phyloP scores from a whole-genome alignment of 2,329 filamentous ascomycete genomes.

The Xylariaceae sp. region DNA sequence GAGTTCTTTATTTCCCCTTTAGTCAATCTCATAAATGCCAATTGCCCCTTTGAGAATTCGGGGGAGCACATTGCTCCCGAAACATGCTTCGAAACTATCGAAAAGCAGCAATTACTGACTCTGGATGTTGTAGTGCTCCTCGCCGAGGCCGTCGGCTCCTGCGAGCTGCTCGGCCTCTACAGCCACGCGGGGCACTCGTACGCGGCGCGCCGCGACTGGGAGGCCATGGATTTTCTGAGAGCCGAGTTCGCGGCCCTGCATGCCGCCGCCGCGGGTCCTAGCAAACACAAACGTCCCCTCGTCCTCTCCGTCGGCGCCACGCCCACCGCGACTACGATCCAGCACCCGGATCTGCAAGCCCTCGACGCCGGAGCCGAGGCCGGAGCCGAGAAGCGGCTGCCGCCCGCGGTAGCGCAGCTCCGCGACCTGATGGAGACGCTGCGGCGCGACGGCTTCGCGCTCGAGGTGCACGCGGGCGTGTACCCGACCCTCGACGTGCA shows the following conservation, averaged over 20 bases:
- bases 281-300: conserved; percentile 32
- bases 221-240: conserved; percentile 60
- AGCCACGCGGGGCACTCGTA: conserved; percentile 76
- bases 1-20: too few species aligned
- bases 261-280: conserved; percentile 40
- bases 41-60: too few species aligned
- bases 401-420: conserved; percentile 41
- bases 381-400: conserved; percentile 28
- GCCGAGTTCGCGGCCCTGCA: conserved; percentile 61
- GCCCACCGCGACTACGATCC: conserved; percentile 69
- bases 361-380: not conserved
- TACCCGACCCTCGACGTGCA: conserved; percentile 79
- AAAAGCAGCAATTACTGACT: too few species aligned
- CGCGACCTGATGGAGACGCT: conserved; percentile 43
- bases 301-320: conserved; percentile 75
- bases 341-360: conserved; percentile 50
- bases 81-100: too few species aligned
- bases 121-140: conserved; percentile 33
- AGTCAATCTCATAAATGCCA: too few species aligned
- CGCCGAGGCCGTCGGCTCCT: conserved; percentile 42
- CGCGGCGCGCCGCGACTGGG: conserved; percentile 53
- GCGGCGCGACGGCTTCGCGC: conserved; percentile 43
- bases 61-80: too few species aligned
- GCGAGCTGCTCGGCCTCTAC: conserved; percentile 66
- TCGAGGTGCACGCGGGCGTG: conserved; percentile 77